These are phyloP conservation scores for Tuber melanosporum DNA, from an alignment of 495 filamentous ascomycete species.

Conservation along the genomic window DNA sequence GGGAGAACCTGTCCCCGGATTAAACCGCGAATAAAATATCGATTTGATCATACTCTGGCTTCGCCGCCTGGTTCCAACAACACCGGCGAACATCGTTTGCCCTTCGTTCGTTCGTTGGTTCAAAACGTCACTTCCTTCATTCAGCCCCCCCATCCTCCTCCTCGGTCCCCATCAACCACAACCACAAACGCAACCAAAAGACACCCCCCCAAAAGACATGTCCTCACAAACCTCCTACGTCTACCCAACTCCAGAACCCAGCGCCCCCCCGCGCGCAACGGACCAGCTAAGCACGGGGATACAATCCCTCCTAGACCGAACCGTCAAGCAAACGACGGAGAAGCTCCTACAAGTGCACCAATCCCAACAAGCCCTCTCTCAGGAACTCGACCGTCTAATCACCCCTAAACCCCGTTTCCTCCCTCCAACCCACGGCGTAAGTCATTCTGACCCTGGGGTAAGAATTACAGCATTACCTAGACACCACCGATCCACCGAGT, in stretches of 20 bases:
- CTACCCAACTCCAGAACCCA: conserved; percentile 34
- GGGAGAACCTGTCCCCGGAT: conserved; percentile 70
- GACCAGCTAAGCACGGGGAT: conserved; percentile 35
- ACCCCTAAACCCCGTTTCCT: conserved; percentile 14
- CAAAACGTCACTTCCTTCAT: not conserved
- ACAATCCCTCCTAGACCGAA: conserved; percentile 38
- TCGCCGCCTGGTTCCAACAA: not conserved
- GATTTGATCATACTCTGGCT: conserved; percentile 67
- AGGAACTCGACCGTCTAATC: conserved; percentile 36
- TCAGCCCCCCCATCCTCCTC: not conserved
- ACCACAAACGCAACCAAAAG: not conserved
- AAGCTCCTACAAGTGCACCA: conserved; percentile 38
- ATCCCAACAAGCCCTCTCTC: conserved; percentile 34
- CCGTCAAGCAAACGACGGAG: conserved; percentile 38
- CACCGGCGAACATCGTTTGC: not conserved
- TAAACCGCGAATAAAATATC: conserved; percentile 93
- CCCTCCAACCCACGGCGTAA: not conserved
- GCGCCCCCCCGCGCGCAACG: conserved; percentile 19
- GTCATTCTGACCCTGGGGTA: too few relatives aligned
- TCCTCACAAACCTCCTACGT: conserved; percentile 25
- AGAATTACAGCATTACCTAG: conserved; percentile 40
- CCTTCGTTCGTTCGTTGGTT: not conserved
- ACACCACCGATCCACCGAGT: conserved; percentile 38
- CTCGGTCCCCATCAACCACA: not conserved
- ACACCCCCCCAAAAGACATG: conserved; percentile 2